Evolutionary conservation across 2,329 filamentous ascomycete species (phyloP), one percentile per base, ranked within the genome.

Genomic region (Setomelanomma holmii): DNA sequence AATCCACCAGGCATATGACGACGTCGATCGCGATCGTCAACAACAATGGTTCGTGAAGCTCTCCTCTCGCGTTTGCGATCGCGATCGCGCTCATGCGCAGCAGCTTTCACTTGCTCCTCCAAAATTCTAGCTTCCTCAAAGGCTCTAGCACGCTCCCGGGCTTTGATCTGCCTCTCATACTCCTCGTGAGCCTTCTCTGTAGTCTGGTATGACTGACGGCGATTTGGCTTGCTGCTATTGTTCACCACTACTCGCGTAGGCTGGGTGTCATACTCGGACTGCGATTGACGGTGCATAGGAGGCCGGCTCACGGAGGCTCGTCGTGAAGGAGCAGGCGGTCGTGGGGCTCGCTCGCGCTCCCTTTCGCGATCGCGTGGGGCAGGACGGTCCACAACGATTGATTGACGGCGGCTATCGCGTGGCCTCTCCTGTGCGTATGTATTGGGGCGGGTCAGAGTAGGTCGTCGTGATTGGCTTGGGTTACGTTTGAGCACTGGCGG

Each of bases 251-350:
- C 57, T 21, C 58, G 62, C 6, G 64, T 63, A 33, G 53, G 48
- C 4, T 58, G 60, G 16, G 63, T 64, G 21, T 66, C 60, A 35
- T 67, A 69, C 12, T 64, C 60, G 10, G 70, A 71, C 22, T 65
- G 68, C 2, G 69, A 61, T 43, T 74, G 72, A 16, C 71, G 71
- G 3, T 66, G 51, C 21, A 67, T 74, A 19, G 75, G 66, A 7
- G 74, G 74, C 33, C 72, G 71, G 40, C 66, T 69, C 23, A 60
- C 30, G 0, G 69, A 71, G 3, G 51, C 21, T 0, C 66, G 58
- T 11, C 55, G 68, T 49, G 50, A 53, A 53, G 55, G 67, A 60
- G 45, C 55, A 21, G 65, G 57, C 27, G 45, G 55, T 35, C 56
- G 58, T 19, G 60, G 46, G 4, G 53, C 12, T 20, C 60, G 56